phyloP scores from a whole-genome alignment of 768 basidiomycete species.

The Saitozyma podzolica region DNA sequence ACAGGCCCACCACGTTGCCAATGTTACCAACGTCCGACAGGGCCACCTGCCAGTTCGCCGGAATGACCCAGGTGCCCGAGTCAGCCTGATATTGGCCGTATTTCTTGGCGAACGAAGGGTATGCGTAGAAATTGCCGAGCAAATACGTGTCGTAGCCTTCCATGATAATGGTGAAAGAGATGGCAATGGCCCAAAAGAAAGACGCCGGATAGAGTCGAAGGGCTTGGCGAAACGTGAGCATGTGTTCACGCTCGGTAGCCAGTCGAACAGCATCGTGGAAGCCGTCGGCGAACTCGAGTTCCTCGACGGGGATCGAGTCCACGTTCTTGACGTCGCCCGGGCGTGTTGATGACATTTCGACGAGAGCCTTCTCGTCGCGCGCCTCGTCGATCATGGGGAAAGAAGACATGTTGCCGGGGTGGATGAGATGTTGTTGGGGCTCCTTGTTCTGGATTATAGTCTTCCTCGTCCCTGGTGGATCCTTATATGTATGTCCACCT shows the following conservation, averaged over 20 bases:
- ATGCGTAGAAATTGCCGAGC: conserved; percentile 23
- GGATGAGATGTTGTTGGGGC: too few species aligned
- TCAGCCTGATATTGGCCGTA: conserved; percentile 12
- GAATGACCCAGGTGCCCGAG: neutral
- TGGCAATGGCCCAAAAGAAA: conserved; percentile 44
- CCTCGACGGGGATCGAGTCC: conserved; percentile 4
- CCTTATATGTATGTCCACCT: too few species aligned
- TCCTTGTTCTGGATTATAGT: too few species aligned
- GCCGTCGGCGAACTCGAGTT: neutral
- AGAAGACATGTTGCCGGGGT: too few species aligned
- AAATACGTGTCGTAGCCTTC: conserved; percentile 39
- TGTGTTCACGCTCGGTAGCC: conserved; percentile 15
- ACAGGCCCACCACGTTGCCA: conserved; percentile 42
- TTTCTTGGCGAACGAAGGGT: conserved; percentile 21
- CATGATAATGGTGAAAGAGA: conserved; percentile 39
- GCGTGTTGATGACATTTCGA: neutral
- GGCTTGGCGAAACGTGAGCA: conserved; percentile 37
- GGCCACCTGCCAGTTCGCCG: conserved; percentile 45
- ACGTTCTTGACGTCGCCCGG: neutral
- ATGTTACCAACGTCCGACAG: conserved; percentile 36
- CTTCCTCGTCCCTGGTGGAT: too few species aligned
- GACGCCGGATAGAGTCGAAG: conserved; percentile 42
- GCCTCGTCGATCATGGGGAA: too few species aligned
- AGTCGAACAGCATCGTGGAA: conserved; percentile 5
- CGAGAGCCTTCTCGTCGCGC: neutral